Conservation (phyloP, 2,329 filamentous ascomycete species). For the Pestalotiopsis sp. region DNA sequence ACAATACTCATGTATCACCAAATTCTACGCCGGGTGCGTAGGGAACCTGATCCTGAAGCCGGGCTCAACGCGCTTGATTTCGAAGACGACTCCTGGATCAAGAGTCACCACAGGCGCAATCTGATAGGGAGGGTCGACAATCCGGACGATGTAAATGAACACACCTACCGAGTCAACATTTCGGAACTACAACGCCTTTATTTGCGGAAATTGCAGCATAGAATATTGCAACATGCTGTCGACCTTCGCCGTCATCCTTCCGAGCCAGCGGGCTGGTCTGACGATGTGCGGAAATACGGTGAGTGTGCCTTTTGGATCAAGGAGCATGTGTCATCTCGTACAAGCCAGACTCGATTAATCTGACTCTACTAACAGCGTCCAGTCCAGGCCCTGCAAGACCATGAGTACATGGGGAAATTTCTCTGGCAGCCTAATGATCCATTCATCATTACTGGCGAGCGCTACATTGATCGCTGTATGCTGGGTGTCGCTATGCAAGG, state of each 20-base stretch:
- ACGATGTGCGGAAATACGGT: conserved; percentile 14
- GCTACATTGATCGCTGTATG: conserved; percentile 17
- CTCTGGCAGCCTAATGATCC: conserved; percentile 15
- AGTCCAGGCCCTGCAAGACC: conserved; percentile 21
- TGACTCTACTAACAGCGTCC: not conserved
- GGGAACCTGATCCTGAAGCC: not conserved
- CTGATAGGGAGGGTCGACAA: not conserved
- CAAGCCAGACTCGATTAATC: not conserved
- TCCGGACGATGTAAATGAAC: not conserved
- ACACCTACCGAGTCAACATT: conserved; percentile 17
- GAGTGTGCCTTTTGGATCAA: not conserved
- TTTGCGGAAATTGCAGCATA: conserved; percentile 17
- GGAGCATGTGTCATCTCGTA: not conserved
- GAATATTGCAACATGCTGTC: conserved; percentile 14
- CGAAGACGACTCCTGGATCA: not conserved
- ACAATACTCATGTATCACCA: too few relatives aligned
- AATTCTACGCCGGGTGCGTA: too few relatives aligned
- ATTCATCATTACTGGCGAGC: conserved; percentile 20
- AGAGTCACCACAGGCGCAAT: not conserved
- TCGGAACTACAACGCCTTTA: conserved; percentile 19
- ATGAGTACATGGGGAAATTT: conserved; percentile 22
- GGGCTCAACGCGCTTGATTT: not conserved
- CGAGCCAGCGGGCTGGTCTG: conserved; percentile 3
- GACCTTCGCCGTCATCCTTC: not conserved
- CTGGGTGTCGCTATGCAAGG: not conserved